A percentile compares a stretch with the other conserved stretches of the same genome.
Conservation (phyloP, 352 stramenopile genomes). For the Globisporangium ultimum region DNA sequence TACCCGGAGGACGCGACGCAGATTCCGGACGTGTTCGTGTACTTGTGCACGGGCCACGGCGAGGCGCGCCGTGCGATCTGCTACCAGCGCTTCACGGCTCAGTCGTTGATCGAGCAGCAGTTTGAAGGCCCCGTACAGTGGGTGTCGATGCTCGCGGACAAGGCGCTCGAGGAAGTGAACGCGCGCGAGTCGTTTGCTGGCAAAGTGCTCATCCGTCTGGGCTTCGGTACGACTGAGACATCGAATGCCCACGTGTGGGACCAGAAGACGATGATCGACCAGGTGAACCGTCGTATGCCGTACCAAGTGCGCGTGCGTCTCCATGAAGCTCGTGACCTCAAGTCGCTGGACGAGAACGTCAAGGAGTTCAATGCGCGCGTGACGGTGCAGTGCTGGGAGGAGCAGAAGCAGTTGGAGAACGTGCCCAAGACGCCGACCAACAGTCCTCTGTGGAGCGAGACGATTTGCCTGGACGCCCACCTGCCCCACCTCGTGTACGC, state of each 20-base stretch:
- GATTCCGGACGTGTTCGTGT: conserved; percentile 83
- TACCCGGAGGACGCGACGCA: conserved; percentile 48
- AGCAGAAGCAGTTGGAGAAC: conserved; percentile 28
- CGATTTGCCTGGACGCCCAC: conserved; percentile 69
- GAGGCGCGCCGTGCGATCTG: conserved; percentile 59
- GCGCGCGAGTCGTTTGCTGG: conserved; percentile 58
- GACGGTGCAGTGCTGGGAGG: conserved; percentile 62
- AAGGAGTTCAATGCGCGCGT: conserved; percentile 36
- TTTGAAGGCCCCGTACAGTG: conserved; percentile 52
- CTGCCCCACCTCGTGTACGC: conserved; percentile 50
- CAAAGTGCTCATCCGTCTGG: conserved; percentile 62
- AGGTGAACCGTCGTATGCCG: conserved; percentile 52
- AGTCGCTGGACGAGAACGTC: conserved; percentile 6
- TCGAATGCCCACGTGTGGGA: conserved; percentile 51
- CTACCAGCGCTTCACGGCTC: conserved; percentile 69
- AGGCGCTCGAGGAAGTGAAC: conserved; percentile 45
- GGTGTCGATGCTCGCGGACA: conserved; percentile 61
- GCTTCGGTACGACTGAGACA: conserved; percentile 56
- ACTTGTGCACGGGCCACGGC: conserved; percentile 63
- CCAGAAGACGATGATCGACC: conserved; percentile 49
- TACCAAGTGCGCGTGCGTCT: conserved; percentile 79
- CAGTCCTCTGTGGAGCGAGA: conserved; percentile 49
- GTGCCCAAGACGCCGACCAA: conserved; percentile 24
- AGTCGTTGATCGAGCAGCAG: conserved; percentile 42
- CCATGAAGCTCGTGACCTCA: conserved; percentile 42